Evolutionary conservation across 2,329 filamentous ascomycete genomes (phyloP), one percentile per base, ranked within the genome.

Genomic region (Pseudogymnoascus sp.): DNA sequence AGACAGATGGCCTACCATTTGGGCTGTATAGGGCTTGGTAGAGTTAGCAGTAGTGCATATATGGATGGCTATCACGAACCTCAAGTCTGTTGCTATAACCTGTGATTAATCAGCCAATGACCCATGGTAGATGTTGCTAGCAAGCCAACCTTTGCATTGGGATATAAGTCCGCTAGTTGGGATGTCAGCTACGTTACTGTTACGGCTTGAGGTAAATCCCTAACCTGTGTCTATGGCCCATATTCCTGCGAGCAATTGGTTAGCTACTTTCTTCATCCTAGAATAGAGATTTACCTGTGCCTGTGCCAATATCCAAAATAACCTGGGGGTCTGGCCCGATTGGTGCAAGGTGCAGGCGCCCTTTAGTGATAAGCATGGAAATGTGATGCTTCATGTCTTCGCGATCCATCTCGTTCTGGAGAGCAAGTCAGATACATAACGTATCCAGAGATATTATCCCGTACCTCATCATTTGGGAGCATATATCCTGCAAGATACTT

Each of bases 221-320:
- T 64, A 26, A 61, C 63, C 67, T 59, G 64, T 64, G 33, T 67
- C 65, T 40, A 68, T 31, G 11, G 64, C 66, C 66, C 65, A 67
- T 17, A 64, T 64, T 61, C 62, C 62, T 64, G 33, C 2, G 50
- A 29, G 29, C 1, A 15, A 7, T 38, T 11, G 1, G 35, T 56
- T 33, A 56, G 26, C 4, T 4, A 15, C 35, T 26, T 46, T 13
- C 17, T 10, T 17, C 3, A 42, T 40, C n/a, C 5, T 9, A 44
- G 10, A 60, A 6, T 26, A 60, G 17, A 38, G 3, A 7, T 9
- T 38, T 38, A 60, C 38, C 59, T 44, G 35, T 38, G 9, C 38
- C 59, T 38, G 35, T 60, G 10, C 68, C 68, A 31, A 68, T 65
- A 61, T 68, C 62, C 6, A 64, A 17, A 17, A 64, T 62, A 11